Conservation (phyloP, 2,329 filamentous ascomycete genomes). For the Dendrostoma leiphaemia region DNA sequence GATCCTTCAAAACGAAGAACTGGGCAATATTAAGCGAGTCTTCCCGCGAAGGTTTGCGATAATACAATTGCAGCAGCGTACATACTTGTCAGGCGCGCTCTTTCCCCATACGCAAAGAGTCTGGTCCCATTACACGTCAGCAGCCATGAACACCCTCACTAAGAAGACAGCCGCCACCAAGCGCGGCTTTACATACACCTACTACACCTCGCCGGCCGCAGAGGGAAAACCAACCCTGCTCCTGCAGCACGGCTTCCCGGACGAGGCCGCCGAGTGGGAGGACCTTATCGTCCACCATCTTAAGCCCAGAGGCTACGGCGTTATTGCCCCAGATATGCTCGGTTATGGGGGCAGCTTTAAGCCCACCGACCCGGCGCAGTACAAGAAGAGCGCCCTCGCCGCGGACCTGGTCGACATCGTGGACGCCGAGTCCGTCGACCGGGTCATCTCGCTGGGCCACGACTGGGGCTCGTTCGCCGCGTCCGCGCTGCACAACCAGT, state of each 20-base stretch:
- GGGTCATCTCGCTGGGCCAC: slow-evolving; percentile 43
- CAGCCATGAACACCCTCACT: slow-evolving; percentile 24
- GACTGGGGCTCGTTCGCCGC: slow-evolving; percentile 45
- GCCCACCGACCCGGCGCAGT: slow-evolving; percentile 13
- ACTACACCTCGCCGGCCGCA: slow-evolving; percentile 32
- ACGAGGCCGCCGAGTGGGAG: slow-evolving; percentile 42
- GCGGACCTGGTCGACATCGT: slow-evolving; percentile 40
- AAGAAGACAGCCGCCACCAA: slow-evolving; percentile 28
- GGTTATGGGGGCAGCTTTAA: slow-evolving; percentile 25
- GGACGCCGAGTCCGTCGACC: slow-evolving; percentile 32
- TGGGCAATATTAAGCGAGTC: too few relatives aligned
- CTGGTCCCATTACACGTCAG: too few relatives aligned
- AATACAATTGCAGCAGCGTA: too few relatives aligned
- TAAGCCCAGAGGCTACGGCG: slow-evolving; percentile 32
- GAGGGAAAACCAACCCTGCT: slow-evolving; percentile 32
- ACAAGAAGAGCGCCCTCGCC: slow-evolving; percentile 27
- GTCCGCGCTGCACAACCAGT: slow-evolving; percentile 39
- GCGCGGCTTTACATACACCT: slow-evolving; percentile 37
- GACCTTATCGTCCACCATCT: slow-evolving; percentile 37
- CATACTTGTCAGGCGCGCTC: not conserved
- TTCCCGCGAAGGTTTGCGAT: too few relatives aligned
- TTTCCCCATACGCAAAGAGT: too few relatives aligned
- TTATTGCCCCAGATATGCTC: slow-evolving; percentile 37
- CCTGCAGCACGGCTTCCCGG: slow-evolving; percentile 50
- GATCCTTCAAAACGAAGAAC: too few relatives aligned